phyloP scores from a whole-genome alignment of 345 rosid species.

The Raphanus raphanistrum region DNA sequence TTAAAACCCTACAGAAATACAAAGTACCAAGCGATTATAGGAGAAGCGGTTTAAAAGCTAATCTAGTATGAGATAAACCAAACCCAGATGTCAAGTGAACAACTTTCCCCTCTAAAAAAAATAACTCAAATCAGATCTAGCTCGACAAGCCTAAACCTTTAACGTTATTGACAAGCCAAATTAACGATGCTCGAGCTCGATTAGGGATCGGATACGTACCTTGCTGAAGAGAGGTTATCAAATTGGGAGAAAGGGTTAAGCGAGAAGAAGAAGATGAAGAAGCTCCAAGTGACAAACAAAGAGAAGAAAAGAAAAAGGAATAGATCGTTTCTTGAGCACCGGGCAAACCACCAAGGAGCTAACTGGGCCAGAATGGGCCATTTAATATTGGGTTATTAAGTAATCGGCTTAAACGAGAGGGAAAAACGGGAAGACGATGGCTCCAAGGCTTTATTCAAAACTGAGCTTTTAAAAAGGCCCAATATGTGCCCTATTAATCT shows the following conservation, averaged over 20 bases:
- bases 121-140: conserved; percentile 25
- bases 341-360: conserved; percentile 24
- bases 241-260: conserved; percentile 6
- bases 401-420: background rate
- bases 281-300: conserved; percentile 4
- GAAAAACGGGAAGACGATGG: too few relatives aligned
- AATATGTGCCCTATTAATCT: too few relatives aligned
- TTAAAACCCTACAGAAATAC: conserved; percentile 24
- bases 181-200: background rate
- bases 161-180: background rate
- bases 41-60: background rate
- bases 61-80: background rate
- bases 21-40: background rate
- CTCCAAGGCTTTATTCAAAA: too few relatives aligned
- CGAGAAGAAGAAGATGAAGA: conserved; percentile 6
- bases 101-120: background rate
- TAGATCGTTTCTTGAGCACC: conserved; percentile 41
- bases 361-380: conserved; percentile 10
- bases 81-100: conserved; percentile 5
- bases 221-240: conserved; percentile 25
- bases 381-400: background rate
- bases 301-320: conserved; percentile 5
- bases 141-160: background rate
- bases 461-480: too few relatives aligned
- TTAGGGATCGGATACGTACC: conserved; percentile 24